Conservation (phyloP, 352 stramenopile genomes). For the Globisporangium apiculatum region DNA sequence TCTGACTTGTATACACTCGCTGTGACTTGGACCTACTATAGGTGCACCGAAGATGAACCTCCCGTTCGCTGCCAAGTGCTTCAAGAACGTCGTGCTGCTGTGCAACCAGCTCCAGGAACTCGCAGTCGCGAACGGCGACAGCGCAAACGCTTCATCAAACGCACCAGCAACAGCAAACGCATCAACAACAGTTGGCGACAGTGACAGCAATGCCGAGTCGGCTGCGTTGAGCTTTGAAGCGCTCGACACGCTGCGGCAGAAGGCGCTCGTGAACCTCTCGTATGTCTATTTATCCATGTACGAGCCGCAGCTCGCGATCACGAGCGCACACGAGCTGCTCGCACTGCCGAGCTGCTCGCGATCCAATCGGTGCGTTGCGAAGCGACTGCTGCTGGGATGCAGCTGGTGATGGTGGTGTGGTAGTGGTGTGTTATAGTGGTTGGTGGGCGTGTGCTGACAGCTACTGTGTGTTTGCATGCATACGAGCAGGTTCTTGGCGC, state of each 20-base stretch:
- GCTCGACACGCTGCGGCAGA: constrained; percentile 71
- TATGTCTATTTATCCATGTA: constrained; percentile 91
- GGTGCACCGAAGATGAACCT: constrained; percentile 75
- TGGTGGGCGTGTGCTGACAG: no score
- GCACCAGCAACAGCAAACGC: constrained; percentile 3
- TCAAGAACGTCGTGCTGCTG: constrained; percentile 82
- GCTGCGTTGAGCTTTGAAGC: constrained; percentile 37
- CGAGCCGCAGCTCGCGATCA: constrained; percentile 85
- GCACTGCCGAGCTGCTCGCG: constrained; percentile 60
- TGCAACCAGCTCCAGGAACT: constrained; percentile 70
- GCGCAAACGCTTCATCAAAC: not conserved
- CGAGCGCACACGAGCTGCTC: constrained; percentile 73
- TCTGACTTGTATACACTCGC: not conserved
- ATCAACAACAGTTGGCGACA: constrained; percentile 13
- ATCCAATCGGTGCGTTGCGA: constrained; percentile 34
- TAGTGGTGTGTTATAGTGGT: no score
- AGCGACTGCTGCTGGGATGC: no score
- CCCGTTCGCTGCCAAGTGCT: constrained; percentile 82
- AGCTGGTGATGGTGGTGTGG: no score
- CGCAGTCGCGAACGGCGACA: constrained; percentile 23
- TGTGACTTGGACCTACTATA: constrained; percentile 4
- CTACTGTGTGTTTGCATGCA: not conserved
- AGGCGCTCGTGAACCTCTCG: constrained; percentile 80
- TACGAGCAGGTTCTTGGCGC: constrained; percentile 49
- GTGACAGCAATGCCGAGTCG: constrained; percentile 13